Base-by-base conservation (phyloP, 75 land plant genomes). In the Sequoiadendron giganteum region DNA sequence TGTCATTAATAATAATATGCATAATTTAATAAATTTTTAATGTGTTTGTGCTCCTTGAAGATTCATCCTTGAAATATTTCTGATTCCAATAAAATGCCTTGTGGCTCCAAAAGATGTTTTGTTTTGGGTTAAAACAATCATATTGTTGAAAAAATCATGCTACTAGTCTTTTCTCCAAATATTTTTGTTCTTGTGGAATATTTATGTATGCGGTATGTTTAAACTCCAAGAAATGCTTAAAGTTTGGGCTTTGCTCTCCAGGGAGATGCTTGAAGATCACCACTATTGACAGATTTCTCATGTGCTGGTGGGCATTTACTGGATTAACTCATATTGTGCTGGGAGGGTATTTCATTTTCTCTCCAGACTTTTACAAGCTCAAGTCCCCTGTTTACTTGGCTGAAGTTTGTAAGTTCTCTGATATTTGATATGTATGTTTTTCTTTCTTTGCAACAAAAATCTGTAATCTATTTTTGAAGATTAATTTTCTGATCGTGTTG, bases 301-400 rank as follows among this genome's bases (percentile, higher is more conserved):
- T 97, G 93, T 96, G 98, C 89, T 97, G 99, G 99, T 96, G 93
- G 94, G 92, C 90, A 1, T 94, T 96, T 85, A 95, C 95, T 36
- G 99, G 99, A 36, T 91, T 97, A 3, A 96, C 94, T 18, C 99
- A 97, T 89, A 88, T 95, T 30, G 87, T 97, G 87, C 90, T 96
- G 3, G 99, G 96, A 87, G 99, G 99, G 34, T 97, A 95, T 87
- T 96, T 96, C 89, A 97, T 86, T 68, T 97, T 97, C 90, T 91
- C 97, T 36, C 99, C 99, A 3, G 95, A 96, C 68, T 97, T 97
- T 87, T 97, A 91, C 92, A 97, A 93, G 91, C 92, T 91, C 77
- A 90, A 92, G 38, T 83, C 92, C 39, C 91, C 91, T 1, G 78
- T 30, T 89, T 95, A 87, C 89, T 86, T 97, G 40, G 95, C 96